Evolutionary conservation across 2,329 filamentous ascomycete genomes (phyloP).

Genomic region (Bimuria novae-zelandiae): DNA sequence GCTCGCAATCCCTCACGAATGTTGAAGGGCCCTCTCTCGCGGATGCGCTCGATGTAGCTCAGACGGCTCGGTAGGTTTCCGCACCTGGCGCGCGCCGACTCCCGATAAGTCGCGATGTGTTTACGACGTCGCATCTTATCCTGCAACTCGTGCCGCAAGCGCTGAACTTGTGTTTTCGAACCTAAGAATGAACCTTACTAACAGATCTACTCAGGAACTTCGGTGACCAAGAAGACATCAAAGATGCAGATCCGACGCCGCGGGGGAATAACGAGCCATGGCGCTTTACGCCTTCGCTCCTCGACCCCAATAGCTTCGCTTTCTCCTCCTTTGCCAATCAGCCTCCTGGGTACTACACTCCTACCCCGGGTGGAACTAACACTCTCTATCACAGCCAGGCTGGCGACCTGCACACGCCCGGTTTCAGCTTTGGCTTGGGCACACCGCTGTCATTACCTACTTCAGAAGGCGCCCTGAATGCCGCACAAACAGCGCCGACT

Average conservation of each 20-base stretch:
- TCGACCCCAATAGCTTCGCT: slow-evolving; percentile 82
- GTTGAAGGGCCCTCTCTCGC: slow-evolving; percentile 52
- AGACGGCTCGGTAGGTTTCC: slow-evolving; percentile 50
- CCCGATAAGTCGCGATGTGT: slow-evolving; percentile 14
- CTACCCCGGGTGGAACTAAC: slow-evolving; percentile 79
- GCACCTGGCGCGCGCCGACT: slow-evolving; percentile 13
- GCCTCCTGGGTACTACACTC: slow-evolving; percentile 82
- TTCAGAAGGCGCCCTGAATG: slow-evolving; percentile 67
- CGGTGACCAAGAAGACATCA: slow-evolving; percentile 58
- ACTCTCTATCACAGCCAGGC: slow-evolving; percentile 82
- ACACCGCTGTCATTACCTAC: slow-evolving; percentile 84
- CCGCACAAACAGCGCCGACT: slow-evolving; percentile 52
- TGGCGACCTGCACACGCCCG: slow-evolving; percentile 85
- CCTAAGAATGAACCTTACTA: no score
- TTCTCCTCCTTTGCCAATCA: slow-evolving; percentile 82
- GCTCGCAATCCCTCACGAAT: slow-evolving; percentile 50
- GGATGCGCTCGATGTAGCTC: slow-evolving; percentile 53
- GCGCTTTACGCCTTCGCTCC: slow-evolving; percentile 84
- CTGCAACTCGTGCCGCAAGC: slow-evolving; percentile 4
- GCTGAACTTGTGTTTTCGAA: no score
- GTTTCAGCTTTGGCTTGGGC: slow-evolving; percentile 71
- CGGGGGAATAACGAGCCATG: slow-evolving; percentile 79
- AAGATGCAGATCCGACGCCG: slow-evolving; percentile 83
- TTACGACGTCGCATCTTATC: slow-evolving; percentile 15
- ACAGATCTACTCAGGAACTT: slow-evolving; percentile 44